Evolutionary conservation across 2,329 filamentous ascomycete species (phyloP), one percentile per base, ranked within the genome.

Genomic region (Colletotrichum orbiculare): DNA sequence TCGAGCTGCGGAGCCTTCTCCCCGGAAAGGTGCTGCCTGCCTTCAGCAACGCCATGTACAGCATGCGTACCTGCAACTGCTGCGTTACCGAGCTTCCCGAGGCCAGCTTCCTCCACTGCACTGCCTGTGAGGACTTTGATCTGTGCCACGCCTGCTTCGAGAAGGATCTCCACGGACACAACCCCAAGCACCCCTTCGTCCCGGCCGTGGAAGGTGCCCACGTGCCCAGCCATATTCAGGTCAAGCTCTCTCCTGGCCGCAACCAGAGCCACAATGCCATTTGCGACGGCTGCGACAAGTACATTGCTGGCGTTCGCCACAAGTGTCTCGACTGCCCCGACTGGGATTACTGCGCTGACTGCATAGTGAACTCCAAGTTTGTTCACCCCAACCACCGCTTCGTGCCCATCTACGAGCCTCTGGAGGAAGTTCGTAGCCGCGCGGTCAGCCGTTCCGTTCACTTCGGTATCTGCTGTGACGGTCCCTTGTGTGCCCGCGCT

Each of bases 311-410:
- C 71, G 85, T 97, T 62, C 95, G 96, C 71, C 91, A 98, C 87
- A 99, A 99, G 85, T 99, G 96, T 77, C 84, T 98, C 69, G 90
- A 93, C 76, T 99, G 96, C 82, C 96, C 96, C 47, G 96, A 99
- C 78, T 99, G 93, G 91, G 96, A 99, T 74, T 98, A 92, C 81
- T 99, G 96, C 83, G 85, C 86, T 33, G 82, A 87, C 8, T 99
- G 96, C 78, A 78, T 93, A 64, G 79, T 84, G 71, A 87, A 85
- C 69, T 90, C 92, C 48, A 78, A 80, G 66, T 84, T 88, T 71
- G 88, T 86, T 54, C 96, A 99, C 76, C 88, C 92, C 15, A 85
- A 86, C 60, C 96, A 99, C 78, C 91, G 94, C 70, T 98, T 99
- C 74, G 92, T 92, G 11, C 88, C 93, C 46, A 86, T 99, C 70